A percentile compares a stretch with the other conserved stretches of the same genome.
Conservation (phyloP, 768 basidiomycete species). For the Suillus lakei region DNA sequence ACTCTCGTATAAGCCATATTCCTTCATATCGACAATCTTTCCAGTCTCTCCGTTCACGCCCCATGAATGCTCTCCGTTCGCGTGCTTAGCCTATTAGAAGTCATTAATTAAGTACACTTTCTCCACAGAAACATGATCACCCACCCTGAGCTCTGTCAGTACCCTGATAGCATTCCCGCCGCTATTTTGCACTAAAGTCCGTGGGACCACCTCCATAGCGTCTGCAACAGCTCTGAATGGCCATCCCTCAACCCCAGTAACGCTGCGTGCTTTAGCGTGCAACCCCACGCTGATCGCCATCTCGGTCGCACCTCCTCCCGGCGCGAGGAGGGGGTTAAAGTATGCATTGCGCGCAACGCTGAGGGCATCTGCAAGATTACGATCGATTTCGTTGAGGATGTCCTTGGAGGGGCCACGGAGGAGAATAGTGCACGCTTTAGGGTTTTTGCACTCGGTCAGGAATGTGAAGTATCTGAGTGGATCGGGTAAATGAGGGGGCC, state of each 20-base stretch:
- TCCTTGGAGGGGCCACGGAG: constrained; percentile 98
- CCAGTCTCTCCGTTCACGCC: constrained; percentile 97
- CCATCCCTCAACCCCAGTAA: constrained; percentile 90
- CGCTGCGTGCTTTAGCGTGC: constrained; percentile 74
- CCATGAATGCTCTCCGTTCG: constrained; percentile 87
- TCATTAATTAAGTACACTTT: neutral
- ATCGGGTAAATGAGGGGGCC: constrained; percentile 2
- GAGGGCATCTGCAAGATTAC: constrained; percentile 98
- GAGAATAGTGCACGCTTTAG: constrained; percentile 97
- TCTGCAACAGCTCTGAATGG: constrained; percentile 93
- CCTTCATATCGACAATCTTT: constrained; percentile 94
- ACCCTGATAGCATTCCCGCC: constrained; percentile 95
- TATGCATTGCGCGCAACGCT: constrained; percentile 95
- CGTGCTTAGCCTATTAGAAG: constrained; percentile 83
- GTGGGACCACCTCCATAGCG: constrained; percentile 96
- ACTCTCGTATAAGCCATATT: constrained; percentile 92
- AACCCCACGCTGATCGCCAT: constrained; percentile 95
- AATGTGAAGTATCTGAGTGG: constrained; percentile 90
- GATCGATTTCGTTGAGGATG: constrained; percentile 96
- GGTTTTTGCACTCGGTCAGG: constrained; percentile 86
- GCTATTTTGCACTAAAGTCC: constrained; percentile 93
- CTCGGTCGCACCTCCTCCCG: constrained; percentile 97
- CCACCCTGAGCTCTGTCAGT: constrained; percentile 89
- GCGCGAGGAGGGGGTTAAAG: constrained; percentile 92
- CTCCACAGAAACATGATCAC: constrained; percentile 28